Conservation (phyloP, 495 filamentous ascomycete genomes). For the Schizothecium vesticola region DNA sequence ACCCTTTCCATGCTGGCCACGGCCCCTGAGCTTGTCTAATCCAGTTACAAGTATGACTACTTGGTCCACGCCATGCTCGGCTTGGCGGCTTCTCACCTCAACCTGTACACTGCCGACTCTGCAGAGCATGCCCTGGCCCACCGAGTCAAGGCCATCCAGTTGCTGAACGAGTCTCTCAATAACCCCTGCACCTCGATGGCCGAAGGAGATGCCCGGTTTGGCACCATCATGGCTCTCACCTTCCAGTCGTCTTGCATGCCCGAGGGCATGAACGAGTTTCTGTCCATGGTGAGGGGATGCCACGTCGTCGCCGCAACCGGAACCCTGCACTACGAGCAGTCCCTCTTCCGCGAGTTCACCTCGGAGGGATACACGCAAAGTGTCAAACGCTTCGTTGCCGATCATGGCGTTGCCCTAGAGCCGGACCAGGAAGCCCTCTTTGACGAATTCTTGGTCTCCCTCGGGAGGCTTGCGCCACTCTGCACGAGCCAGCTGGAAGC, state of each 20-base stretch:
- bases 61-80: slow-evolving; percentile 49
- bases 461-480: slow-evolving; percentile 21
- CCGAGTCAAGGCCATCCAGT: slow-evolving; percentile 46
- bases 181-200: slow-evolving; percentile 26
- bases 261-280: slow-evolving; percentile 51
- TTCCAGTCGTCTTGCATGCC: slow-evolving; percentile 52
- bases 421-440: slow-evolving; percentile 18
- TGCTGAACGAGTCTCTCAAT: slow-evolving; percentile 36
- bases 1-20: neutral
- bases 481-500: slow-evolving; percentile 24
- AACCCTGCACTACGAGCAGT: slow-evolving; percentile 26
- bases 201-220: slow-evolving; percentile 45
- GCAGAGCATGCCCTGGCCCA: slow-evolving; percentile 35
- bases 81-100: slow-evolving; percentile 45
- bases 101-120: slow-evolving; percentile 24
- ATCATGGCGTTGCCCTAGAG: neutral
- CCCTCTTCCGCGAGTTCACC: slow-evolving; percentile 35
- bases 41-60: slow-evolving; percentile 29
- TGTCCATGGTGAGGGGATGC: slow-evolving; percentile 50
- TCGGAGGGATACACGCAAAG: slow-evolving; percentile 23
- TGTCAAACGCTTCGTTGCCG: slow-evolving; percentile 12
- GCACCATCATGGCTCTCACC: slow-evolving; percentile 44
- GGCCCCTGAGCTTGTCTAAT: neutral
- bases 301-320: slow-evolving; percentile 38
- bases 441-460: slow-evolving; percentile 27